Evolutionary conservation across 2,329 filamentous ascomycete genomes (phyloP).

Genomic region (Fusarium burgessii): DNA sequence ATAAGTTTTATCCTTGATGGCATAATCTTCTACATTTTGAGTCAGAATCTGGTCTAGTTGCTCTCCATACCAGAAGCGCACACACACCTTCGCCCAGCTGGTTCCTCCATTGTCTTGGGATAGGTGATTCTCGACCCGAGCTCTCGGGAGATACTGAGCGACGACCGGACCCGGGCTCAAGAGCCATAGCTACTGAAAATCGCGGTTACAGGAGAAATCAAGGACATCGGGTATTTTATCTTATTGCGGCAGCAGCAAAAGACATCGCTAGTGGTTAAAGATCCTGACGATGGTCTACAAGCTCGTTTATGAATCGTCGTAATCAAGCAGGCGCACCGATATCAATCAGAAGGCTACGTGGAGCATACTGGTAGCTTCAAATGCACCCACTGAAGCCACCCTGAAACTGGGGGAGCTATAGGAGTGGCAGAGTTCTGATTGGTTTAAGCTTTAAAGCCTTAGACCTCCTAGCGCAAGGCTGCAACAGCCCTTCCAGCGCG

Average conservation of each 20-base stretch:
- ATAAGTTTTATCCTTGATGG: slow-evolving; percentile 74
- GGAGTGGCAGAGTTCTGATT: slow-evolving; percentile 29
- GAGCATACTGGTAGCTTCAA: slow-evolving; percentile 32
- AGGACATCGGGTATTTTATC: slow-evolving; percentile 41
- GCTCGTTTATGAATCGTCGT: slow-evolving; percentile 24
- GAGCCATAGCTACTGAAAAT: slow-evolving; percentile 65
- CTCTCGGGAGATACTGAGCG: slow-evolving; percentile 80
- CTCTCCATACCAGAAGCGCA: neutral
- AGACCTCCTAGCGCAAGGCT: slow-evolving; percentile 45
- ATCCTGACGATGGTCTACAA: slow-evolving; percentile 9
- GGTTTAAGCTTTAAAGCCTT: slow-evolving; percentile 30
- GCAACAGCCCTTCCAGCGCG: slow-evolving; percentile 42
- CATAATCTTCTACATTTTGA: slow-evolving; percentile 62
- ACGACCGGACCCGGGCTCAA: slow-evolving; percentile 68
- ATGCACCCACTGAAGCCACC: slow-evolving; percentile 29
- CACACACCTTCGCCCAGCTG: slow-evolving; percentile 80
- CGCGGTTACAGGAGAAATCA: slow-evolving; percentile 26
- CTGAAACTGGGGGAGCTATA: slow-evolving; percentile 22
- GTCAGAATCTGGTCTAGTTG: slow-evolving; percentile 16
- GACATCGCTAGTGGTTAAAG: slow-evolving; percentile 30
- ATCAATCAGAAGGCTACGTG: slow-evolving; percentile 48
- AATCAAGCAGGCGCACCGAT: slow-evolving; percentile 38
- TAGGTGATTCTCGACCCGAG: slow-evolving; percentile 84
- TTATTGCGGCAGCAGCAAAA: slow-evolving; percentile 22
- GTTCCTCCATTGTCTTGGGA: slow-evolving; percentile 80